Conservation (phyloP, 2,329 filamentous ascomycete genomes). For the Trichoderma sp. region DNA sequence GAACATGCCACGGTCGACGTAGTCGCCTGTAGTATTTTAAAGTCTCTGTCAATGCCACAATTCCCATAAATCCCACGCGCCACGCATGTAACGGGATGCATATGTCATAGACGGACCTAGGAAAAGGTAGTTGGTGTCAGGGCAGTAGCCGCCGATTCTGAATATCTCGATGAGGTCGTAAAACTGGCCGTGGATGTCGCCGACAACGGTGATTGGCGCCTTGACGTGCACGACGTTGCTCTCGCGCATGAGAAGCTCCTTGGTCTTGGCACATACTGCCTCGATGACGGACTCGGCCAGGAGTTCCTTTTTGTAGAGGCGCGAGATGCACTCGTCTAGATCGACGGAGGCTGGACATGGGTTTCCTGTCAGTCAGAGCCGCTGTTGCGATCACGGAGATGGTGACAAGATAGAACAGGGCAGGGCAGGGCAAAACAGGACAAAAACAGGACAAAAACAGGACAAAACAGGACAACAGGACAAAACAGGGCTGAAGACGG, state of each 20-base stretch:
- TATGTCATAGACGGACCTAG: slow-evolving; percentile 58
- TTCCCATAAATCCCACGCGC: background rate
- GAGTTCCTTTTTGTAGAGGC: slow-evolving; percentile 94
- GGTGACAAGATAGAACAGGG: background rate
- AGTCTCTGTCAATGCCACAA: background rate
- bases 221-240: slow-evolving; percentile 98
- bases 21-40: slow-evolving; percentile 65
- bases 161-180: slow-evolving; percentile 99
- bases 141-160: slow-evolving; percentile 94
- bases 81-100: background rate
- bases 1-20: slow-evolving; percentile 97
- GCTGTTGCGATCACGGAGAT: background rate
- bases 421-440: background rate
- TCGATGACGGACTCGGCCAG: slow-evolving; percentile 97
- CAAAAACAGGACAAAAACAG: no score
- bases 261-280: slow-evolving; percentile 98
- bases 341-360: slow-evolving; percentile 78
- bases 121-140: slow-evolving; percentile 97
- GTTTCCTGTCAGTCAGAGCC: background rate
- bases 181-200: slow-evolving; percentile 98
- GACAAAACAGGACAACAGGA: background rate
- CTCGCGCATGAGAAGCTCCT: slow-evolving; percentile 98
- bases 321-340: slow-evolving; percentile 95
- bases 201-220: slow-evolving; percentile 93
- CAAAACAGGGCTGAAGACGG: background rate